These are phyloP conservation scores for Pythium periplocum DNA, from an alignment of 352 stramenopile species.

Conservation along the genomic window DNA sequence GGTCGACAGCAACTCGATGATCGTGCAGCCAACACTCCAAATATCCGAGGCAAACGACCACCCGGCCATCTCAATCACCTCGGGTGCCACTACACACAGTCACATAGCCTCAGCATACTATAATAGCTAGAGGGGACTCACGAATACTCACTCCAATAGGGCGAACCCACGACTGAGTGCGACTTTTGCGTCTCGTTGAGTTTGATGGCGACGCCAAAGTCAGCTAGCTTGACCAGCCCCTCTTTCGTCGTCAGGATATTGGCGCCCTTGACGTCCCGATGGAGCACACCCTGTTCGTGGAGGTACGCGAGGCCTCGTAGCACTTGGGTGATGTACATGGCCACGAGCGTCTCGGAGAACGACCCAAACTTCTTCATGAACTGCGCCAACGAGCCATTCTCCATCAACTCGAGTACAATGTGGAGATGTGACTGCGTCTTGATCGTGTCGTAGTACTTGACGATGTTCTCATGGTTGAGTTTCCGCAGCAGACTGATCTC, in stretches of 20 bases:
- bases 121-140: neutral
- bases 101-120: slow-evolving; percentile 3
- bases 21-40: slow-evolving; percentile 94
- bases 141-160: slow-evolving; percentile 88
- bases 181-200: slow-evolving; percentile 84
- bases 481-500: slow-evolving; percentile 92
- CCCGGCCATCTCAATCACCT: slow-evolving; percentile 95
- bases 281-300: slow-evolving; percentile 89
- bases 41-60: slow-evolving; percentile 92
- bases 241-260: slow-evolving; percentile 93
- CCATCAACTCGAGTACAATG: slow-evolving; percentile 92
- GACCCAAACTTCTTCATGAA: slow-evolving; percentile 93
- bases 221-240: slow-evolving; percentile 88
- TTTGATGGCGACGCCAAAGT: slow-evolving; percentile 91
- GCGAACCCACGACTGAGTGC: slow-evolving; percentile 90
- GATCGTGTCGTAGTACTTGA: slow-evolving; percentile 95
- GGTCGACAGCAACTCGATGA: slow-evolving; percentile 91
- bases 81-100: slow-evolving; percentile 81
- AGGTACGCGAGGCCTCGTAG: slow-evolving; percentile 87
- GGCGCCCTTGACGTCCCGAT: slow-evolving; percentile 91
- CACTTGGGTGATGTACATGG: slow-evolving; percentile 92
- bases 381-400: slow-evolving; percentile 90
- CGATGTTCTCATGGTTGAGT: slow-evolving; percentile 93
- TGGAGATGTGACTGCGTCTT: slow-evolving; percentile 76
- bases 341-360: slow-evolving; percentile 87